Conservation (phyloP, 1,139 yeast genomes). For the Geotrichum restrictum region DNA sequence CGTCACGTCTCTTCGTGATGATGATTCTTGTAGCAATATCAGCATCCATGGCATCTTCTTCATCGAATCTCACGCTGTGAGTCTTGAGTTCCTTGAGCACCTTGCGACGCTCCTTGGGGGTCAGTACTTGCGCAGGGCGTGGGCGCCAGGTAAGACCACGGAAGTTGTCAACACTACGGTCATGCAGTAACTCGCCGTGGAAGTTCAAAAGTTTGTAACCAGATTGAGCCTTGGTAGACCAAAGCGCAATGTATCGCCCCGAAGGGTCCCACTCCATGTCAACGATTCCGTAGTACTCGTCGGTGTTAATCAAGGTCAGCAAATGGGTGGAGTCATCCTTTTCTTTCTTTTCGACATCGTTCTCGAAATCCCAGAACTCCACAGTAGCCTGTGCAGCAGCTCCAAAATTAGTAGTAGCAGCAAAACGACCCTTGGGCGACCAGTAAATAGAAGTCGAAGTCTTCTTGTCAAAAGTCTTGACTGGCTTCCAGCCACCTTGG, state of each 20-base stretch:
- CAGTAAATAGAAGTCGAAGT: conserved; percentile 72
- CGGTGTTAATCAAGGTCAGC: conserved; percentile 60
- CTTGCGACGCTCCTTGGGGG: conserved; percentile 78
- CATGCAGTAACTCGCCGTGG: conserved; percentile 72
- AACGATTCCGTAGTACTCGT: conserved; percentile 73
- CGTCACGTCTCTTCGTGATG: conserved; percentile 76
- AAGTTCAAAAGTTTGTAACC: conserved; percentile 87
- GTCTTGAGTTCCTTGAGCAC: conserved; percentile 86
- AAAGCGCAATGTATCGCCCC: conserved; percentile 77
- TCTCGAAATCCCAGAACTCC: conserved; percentile 71
- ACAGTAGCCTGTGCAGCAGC: conserved; percentile 48
- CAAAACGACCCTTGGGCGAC: conserved; percentile 93
- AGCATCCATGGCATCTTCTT: conserved; percentile 94
- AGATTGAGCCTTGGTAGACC: conserved; percentile 83
- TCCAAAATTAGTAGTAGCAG: conserved; percentile 69
- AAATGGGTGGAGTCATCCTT: conserved; percentile 49
- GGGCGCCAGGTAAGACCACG: conserved; percentile 96
- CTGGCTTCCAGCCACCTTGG: conserved; percentile 55
- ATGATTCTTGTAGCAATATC: conserved; percentile 88
- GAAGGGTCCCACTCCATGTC: conserved; percentile 93
- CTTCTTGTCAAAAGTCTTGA: conserved; percentile 57
- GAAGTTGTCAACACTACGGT: conserved; percentile 76
- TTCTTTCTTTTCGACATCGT: conserved; percentile 50
- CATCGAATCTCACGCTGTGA: conserved; percentile 90
- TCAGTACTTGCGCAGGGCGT: conserved; percentile 76